Evolutionary conservation across 116 monocot species (phyloP), one percentile per base, ranked within the genome.

Genomic region (Cymodocea nodosa): DNA sequence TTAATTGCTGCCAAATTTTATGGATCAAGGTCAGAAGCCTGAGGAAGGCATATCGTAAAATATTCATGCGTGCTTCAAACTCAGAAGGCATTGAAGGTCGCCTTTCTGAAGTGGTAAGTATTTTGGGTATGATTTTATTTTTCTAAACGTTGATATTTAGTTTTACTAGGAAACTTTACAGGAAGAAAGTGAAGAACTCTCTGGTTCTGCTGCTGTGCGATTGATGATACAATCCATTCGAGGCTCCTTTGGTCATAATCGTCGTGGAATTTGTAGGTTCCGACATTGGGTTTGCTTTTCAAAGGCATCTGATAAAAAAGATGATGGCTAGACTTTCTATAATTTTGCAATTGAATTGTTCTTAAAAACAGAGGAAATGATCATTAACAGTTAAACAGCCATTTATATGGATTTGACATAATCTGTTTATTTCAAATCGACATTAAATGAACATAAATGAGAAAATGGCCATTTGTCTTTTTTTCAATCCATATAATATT

Each of bases 201-300:
- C 71, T 68, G 69, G 64, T 44, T 74, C 65, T 65, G 63, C 77
- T 65, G 60, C 51, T 73, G 82, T 91, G 0, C 52, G 48, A 55
- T 79, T 73, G 53, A 84, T 91, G 91, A 63, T 91, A 22, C 77
- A 80, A 71, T 91, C 87, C 15, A 87, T 91, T 23, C 77, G 79
- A 6, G 79, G 73, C 14, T 91, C 91, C n/a, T 87, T 87, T 72
- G 69, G 65, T 15, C 65, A 74, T 67, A 73, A 55, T 67, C 87
- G 87, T 30, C 81, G 87, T 65, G 91, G 91, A 69, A 82, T 91
- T 70, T 91, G 91, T 75, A 91, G 82, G 69, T 82, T 73, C 57
- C 72, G 82, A 57, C 71, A 73, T 63, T 82, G 82, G 82, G 25
- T 35, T n/a, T 18, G 74, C 66, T 56, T 71, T 71, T 30, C 3